Evolutionary conservation across 345 rosid species (phyloP).

Genomic region (Euphorbia lathyris): DNA sequence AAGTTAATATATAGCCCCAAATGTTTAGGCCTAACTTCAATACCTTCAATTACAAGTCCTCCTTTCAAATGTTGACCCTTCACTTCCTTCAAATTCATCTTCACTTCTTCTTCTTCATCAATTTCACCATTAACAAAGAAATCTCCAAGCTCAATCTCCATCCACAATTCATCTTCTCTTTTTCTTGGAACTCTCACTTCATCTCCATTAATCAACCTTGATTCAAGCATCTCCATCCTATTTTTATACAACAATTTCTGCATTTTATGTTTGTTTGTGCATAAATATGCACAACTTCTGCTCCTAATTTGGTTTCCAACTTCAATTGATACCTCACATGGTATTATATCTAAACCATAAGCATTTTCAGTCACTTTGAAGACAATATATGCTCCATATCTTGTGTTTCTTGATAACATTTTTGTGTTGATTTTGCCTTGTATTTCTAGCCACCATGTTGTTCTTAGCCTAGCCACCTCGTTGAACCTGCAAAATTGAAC

Average conservation of each 20-base stretch:
- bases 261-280: not conserved
- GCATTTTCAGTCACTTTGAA: constrained; percentile 35
- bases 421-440: constrained; percentile 33
- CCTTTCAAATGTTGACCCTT: constrained; percentile 72
- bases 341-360: constrained; percentile 50
- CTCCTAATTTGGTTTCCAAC: constrained; percentile 9
- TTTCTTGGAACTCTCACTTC: constrained; percentile 21
- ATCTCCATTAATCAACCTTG: constrained; percentile 10
- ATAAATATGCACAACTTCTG: constrained; percentile 22
- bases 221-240: constrained; percentile 12
- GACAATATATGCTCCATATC: constrained; percentile 48
- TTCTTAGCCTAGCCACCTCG: constrained; percentile 40
- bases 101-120: constrained; percentile 41
- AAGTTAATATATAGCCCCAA: too few relatives aligned
- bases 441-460: constrained; percentile 43
- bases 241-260: constrained; percentile 11
- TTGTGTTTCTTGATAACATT: constrained; percentile 42
- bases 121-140: constrained; percentile 35
- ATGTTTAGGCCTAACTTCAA: constrained; percentile 64
- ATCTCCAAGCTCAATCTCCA: constrained; percentile 76
- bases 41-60: constrained; percentile 65
- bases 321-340: constrained; percentile 39
- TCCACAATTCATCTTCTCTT: constrained; percentile 66
- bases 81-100: constrained; percentile 64
- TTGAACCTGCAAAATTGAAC: constrained; percentile 42